Evolutionary conservation across 257 asterid species (phyloP), one percentile per base, ranked within the genome.

Genomic region (Salvia hispanica): DNA sequence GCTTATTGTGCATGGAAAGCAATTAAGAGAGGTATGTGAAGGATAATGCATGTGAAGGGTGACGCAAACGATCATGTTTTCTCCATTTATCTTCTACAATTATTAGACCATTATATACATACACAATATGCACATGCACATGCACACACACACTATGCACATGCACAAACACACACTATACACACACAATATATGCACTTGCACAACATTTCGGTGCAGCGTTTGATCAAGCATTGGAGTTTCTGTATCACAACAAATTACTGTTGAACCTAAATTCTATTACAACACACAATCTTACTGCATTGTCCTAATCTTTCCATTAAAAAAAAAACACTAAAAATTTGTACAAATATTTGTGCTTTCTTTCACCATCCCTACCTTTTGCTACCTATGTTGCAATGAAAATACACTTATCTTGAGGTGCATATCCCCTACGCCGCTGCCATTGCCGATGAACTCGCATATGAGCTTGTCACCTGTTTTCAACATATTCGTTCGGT

Each of bases 61-160:
- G 74, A 69, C 59, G 37, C 59, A 12, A 68, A 46, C 72, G 78
- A 68, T 74, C 78, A 8, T 68, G 78, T 50, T 54, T 58, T 50
- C 48, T 9, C 68, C 16, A 70, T 21, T 59, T 46, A n/a, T 46
- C 3, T 52, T 11, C 46, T 52, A 52, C 42, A 66, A 53, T 66
- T 48, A 9, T 14, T 67, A n/a, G 2, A 4, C 34, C 7, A 50
- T 7, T n/a, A 4, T 2, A 25, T 25, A 25, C 31, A 25, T 25
- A 25, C 31, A 25, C 31, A 25, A 25, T 25, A 25, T 25, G 31
- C 31, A 25, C 31, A n/a, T n/a, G n/a, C n/a, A n/a, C n/a, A n/a
- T n/a, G n/a, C n/a, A n/a, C n/a, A n/a, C n/a, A n/a, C n/a, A n/a
- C n/a, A n/a, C n/a, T n/a, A n/a, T n/a, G n/a, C n/a, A n/a, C n/a